Conservation (phyloP, 225 moss, liverwort and hornwort species). For the Thuidium tamariscinum region DNA sequence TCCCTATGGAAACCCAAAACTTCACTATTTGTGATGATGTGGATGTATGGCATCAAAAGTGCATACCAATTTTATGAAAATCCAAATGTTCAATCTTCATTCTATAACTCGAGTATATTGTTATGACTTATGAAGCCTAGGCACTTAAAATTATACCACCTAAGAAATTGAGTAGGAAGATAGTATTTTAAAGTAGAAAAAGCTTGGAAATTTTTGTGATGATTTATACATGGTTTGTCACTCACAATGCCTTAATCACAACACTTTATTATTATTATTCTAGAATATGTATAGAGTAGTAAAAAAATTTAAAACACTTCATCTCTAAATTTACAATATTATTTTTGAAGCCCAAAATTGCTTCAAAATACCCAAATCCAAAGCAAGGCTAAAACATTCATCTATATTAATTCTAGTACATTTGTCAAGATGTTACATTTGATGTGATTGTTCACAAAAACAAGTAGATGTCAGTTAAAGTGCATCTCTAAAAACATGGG, state of each 20-base stretch:
- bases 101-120: no score
- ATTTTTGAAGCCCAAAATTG: no score
- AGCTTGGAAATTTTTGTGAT: background rate
- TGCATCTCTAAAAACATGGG: no score
- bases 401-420: no score
- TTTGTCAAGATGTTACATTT: no score
- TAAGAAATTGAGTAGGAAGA: background rate
- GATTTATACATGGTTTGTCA: background rate
- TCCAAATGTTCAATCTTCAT: background rate
- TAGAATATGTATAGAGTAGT: background rate
- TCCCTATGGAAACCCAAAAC: accelerated
- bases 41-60: background rate
- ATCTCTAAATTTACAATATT: accelerated
- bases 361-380: no score
- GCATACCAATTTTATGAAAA: background rate
- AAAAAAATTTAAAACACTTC: background rate
- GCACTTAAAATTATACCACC: background rate
- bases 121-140: background rate
- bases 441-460: no score
- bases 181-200: background rate
- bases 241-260: background rate
- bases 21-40: background rate
- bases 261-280: background rate
- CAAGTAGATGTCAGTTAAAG: no score
- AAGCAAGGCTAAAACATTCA: no score